Evolutionary conservation across 805 yeast species (phyloP), one percentile per base, ranked within the genome.

Genomic region (Lachancea nothofagi): DNA sequence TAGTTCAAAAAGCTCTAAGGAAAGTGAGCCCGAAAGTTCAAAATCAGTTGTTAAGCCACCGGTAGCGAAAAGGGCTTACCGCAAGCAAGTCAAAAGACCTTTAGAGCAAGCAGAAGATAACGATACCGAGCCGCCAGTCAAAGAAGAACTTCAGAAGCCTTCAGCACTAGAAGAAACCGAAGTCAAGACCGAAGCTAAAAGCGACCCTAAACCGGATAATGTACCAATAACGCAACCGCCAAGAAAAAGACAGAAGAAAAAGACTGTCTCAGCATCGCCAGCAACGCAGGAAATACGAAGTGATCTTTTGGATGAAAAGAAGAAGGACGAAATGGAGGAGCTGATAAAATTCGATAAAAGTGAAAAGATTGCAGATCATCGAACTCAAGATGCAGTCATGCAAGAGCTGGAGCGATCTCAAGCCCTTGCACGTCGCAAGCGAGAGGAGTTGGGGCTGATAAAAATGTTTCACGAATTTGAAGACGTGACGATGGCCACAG

Each of bases 391-490:
- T 4, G 55, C 52, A 32, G 48, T 56, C 7, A 26, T 52, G 14
- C 36, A 39, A 8, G 55, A 56, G 26, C 38, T 61, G 27, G 45
- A 42, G 3, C 39, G 44, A 5, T 46, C 55, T 1, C 64, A 60
- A 23, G 33, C 40, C 7, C 43, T 45, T 7, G 48, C 51, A 1
- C 37, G 45, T 12, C 17, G 32, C 15, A 53, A 56, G 40, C 51
- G 65, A 21, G 41, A 48, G 20, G 63, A 57, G 36, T 35, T 58
- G n/a, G 65, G 64, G 1, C 44, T 61, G 17, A 37, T 59, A 25
- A 60, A 55, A 25, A 42, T 61, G 28, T 62, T 61, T 42, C 50
- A 56, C 41, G 64, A 61, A 41, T 57, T 46, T 32, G 66, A 61
- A 30, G 63, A 61, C 37, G 55, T 61, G 13, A 51, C 64, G 7